phyloP scores from a whole-genome alignment of 78 protist genomes.

The Isochrysis galbana region DNA sequence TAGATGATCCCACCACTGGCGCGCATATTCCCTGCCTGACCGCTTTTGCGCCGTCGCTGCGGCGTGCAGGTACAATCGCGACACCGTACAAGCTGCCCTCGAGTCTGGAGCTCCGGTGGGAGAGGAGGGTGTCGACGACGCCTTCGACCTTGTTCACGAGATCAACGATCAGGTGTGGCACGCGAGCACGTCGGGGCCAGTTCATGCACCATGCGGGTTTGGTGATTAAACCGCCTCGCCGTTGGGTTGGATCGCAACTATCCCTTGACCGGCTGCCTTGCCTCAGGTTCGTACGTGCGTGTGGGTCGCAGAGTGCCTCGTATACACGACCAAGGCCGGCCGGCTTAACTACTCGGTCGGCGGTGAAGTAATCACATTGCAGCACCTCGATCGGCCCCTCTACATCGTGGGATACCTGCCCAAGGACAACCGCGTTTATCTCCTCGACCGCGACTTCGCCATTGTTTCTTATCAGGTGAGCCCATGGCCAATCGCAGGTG shows the following conservation, averaged over 20 bases:
- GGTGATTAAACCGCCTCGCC: not conserved
- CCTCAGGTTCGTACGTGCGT: constrained; percentile 61
- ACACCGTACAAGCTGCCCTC: constrained; percentile 17
- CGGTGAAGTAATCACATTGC: constrained; percentile 84
- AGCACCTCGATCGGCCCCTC: constrained; percentile 73
- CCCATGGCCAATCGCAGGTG: too few species aligned
- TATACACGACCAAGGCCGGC: constrained; percentile 77
- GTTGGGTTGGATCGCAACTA: not conserved
- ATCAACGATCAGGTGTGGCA: constrained; percentile 51
- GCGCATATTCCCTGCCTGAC: too few species aligned
- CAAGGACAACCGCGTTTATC: constrained; percentile 79
- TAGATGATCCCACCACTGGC: too few species aligned
- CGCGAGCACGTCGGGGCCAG: too few species aligned
- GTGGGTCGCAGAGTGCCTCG: constrained; percentile 96
- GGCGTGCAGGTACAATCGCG: constrained; percentile 79
- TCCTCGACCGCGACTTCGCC: constrained; percentile 76
- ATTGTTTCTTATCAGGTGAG: constrained; percentile 60
- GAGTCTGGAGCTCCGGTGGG: not conserved
- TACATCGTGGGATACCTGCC: constrained; percentile 71
- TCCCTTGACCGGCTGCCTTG: not conserved
- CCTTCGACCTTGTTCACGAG: constrained; percentile 86
- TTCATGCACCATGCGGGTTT: too few species aligned
- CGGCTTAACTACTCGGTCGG: constrained; percentile 94
- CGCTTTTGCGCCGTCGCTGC: too few species aligned
- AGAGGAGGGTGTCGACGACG: constrained; percentile 90